Evolutionary conservation across 2,329 filamentous ascomycete species (phyloP).

Genomic region (Clonostachys chloroleuca): DNA sequence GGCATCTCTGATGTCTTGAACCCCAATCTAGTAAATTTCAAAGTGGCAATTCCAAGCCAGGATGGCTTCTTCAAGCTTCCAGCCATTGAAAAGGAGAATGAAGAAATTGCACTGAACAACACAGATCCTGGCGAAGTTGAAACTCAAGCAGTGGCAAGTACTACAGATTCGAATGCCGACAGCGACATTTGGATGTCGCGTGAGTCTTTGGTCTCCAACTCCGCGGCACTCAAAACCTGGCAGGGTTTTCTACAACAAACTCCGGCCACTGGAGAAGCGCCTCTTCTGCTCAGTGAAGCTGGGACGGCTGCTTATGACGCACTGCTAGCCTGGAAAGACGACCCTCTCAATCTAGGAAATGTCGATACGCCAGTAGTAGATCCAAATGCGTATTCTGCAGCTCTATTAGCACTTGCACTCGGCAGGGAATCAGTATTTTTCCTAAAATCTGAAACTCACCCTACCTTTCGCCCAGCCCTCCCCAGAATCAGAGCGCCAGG

Average conservation of each 20-base stretch:
- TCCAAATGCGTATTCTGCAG: slow-evolving; percentile 43
- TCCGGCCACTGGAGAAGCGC: slow-evolving; percentile 20
- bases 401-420: slow-evolving; percentile 61
- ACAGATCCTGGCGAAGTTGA: slow-evolving; percentile 3
- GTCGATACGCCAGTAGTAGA: slow-evolving; percentile 37
- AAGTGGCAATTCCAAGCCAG: not conserved
- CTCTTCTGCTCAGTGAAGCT: slow-evolving; percentile 64
- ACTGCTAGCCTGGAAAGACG: slow-evolving; percentile 37
- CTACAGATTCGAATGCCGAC: not conserved
- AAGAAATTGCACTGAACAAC: not conserved
- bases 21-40: not conserved
- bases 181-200: slow-evolving; percentile 40
- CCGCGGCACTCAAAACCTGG: slow-evolving; percentile 59
- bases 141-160: too few species aligned
- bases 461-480: slow-evolving; percentile 45
- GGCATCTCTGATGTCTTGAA: not conserved
- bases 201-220: slow-evolving; percentile 18
- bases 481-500: slow-evolving; percentile 48
- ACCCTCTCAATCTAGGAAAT: slow-evolving; percentile 31
- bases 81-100: slow-evolving; percentile 5
- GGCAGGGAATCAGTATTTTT: slow-evolving; percentile 73
- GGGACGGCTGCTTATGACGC: slow-evolving; percentile 64
- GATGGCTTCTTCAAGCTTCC: slow-evolving; percentile 39
- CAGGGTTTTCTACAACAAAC: slow-evolving; percentile 51
- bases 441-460: slow-evolving; percentile 46